phyloP scores from a whole-genome alignment of 176 grass and related monocot genomes.

The Melocanna baccifera region DNA sequence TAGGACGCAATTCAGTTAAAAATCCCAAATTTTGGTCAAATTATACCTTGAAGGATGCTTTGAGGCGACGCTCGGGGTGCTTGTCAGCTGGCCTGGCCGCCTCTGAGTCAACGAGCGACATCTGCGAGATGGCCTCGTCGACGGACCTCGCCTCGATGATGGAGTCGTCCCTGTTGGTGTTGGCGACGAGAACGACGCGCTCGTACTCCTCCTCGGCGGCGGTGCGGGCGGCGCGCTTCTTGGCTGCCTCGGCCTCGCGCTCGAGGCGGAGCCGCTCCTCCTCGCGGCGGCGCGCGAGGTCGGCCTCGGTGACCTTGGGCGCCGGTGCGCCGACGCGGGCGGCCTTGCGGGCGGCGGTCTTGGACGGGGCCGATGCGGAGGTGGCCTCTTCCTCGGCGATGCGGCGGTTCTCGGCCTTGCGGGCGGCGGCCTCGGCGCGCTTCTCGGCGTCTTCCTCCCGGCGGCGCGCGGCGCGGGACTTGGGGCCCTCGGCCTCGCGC shows the following conservation, averaged over 20 bases:
- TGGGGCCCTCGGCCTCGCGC: slow-evolving; percentile 81
- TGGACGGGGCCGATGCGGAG: slow-evolving; percentile 36
- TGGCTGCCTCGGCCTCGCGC: slow-evolving; percentile 63
- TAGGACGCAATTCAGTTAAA: not conserved
- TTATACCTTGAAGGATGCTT: slow-evolving; percentile 80
- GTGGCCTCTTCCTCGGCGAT: slow-evolving; percentile 70
- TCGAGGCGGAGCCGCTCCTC: slow-evolving; percentile 71
- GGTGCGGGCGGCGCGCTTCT: slow-evolving; percentile 67
- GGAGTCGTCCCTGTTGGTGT: slow-evolving; percentile 95
- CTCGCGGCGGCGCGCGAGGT: slow-evolving; percentile 66
- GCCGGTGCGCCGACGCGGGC: slow-evolving; percentile 65
- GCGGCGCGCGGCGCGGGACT: slow-evolving; percentile 80
- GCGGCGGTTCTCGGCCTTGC: slow-evolving; percentile 78
- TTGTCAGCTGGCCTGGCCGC: slow-evolving; percentile 53
- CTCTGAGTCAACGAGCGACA: slow-evolving; percentile 55
- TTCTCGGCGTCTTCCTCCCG: slow-evolving; percentile 89
- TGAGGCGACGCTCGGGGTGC: slow-evolving; percentile 89
- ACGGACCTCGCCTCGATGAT: slow-evolving; percentile 82
- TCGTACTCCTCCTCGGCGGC: slow-evolving; percentile 92
- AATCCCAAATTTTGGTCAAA: not conserved
- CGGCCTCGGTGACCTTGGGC: slow-evolving; percentile 90
- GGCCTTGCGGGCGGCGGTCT: slow-evolving; percentile 66
- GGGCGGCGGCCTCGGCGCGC: slow-evolving; percentile 63
- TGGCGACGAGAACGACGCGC: slow-evolving; percentile 71
- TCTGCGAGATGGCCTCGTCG: slow-evolving; percentile 67